Percentiles rank a stretch among this genome's conserved stretches.
Conservation (phyloP, 805 yeast genomes). For the Ogataea ramenticola region DNA sequence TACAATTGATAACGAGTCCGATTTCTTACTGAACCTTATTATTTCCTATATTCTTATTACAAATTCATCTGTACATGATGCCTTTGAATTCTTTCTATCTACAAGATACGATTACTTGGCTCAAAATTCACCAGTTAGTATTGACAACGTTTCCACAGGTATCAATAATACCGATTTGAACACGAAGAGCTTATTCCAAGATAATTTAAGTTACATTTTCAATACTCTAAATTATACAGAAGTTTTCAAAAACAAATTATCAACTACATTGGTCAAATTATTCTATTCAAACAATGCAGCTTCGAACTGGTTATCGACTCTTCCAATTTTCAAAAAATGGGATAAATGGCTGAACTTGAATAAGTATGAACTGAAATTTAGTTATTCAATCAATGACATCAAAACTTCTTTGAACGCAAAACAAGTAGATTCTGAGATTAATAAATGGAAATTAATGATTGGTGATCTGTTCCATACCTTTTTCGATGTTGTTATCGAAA, state of each 20-base stretch:
- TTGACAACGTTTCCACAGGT: too few relatives aligned
- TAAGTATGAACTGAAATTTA: constrained; percentile 14
- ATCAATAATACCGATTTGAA: background rate
- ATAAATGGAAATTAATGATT: constrained; percentile 16
- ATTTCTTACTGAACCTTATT: constrained; percentile 17
- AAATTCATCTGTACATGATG: constrained; percentile 10
- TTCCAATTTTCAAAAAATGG: constrained; percentile 21
- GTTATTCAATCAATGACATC: constrained; percentile 10
- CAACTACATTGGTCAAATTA: constrained; percentile 13
- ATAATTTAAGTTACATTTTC: constrained; percentile 21
- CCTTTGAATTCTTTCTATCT: constrained; percentile 17
- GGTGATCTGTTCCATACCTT: constrained; percentile 9
- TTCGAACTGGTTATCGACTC: constrained; percentile 20
- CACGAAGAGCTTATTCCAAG: constrained; percentile 12
- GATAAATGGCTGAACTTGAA: constrained; percentile 19
- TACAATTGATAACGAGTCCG: constrained; percentile 23
- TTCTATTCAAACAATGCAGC: constrained; percentile 10
- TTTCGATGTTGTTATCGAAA: constrained; percentile 5
- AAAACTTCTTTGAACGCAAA: constrained; percentile 6
- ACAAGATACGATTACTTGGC: constrained; percentile 11
- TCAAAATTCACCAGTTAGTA: constrained; percentile 2
- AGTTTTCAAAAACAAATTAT: constrained; percentile 17
- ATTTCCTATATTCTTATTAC: constrained; percentile 17
- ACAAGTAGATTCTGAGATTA: constrained; percentile 3
- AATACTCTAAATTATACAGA: constrained; percentile 20